A percentile compares a stretch with the other conserved stretches of the same genome.
Evolutionary conservation across 1,284 basidiomycete species (phyloP).

Genomic region (Sphaerobolus stellatus): DNA sequence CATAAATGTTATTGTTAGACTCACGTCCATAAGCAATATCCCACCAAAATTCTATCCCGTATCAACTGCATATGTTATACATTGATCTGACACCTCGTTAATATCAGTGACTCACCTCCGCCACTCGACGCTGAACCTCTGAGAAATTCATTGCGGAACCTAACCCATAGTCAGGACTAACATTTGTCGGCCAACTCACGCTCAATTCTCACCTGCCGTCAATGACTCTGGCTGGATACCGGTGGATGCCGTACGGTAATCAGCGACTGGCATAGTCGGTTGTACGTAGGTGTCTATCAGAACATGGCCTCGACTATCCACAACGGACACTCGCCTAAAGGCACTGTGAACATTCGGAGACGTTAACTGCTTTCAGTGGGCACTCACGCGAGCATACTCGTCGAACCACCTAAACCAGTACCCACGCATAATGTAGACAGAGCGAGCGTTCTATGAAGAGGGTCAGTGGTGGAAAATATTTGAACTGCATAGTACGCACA

Average conservation of each 20-base stretch:
- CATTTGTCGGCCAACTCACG: background rate
- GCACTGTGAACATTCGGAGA: slow-evolving; percentile 9
- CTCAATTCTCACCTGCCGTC: slow-evolving; percentile 43
- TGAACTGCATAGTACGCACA: background rate
- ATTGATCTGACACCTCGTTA: background rate
- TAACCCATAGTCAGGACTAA: slow-evolving; percentile 24
- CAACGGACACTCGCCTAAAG: slow-evolving; percentile 58
- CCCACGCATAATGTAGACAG: slow-evolving; percentile 5
- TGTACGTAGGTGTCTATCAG: slow-evolving; percentile 62
- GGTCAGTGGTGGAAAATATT: background rate
- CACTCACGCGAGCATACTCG: slow-evolving; percentile 72
- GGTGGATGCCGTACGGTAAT: slow-evolving; percentile 70
- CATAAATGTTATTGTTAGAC: background rate
- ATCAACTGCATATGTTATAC: slow-evolving; percentile 36
- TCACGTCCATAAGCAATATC: slow-evolving; percentile 63
- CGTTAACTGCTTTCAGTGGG: slow-evolving; percentile 6
- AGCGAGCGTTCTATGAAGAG: background rate
- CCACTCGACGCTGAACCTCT: slow-evolving; percentile 61
- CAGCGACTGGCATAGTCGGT: slow-evolving; percentile 69
- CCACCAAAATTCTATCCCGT: slow-evolving; percentile 66
- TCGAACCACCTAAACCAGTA: slow-evolving; percentile 53
- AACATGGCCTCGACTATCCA: slow-evolving; percentile 58
- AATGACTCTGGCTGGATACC: slow-evolving; percentile 63
- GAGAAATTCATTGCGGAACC: slow-evolving; percentile 54
- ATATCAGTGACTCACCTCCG: slow-evolving; percentile 31